phyloP scores from a whole-genome alignment of 176 grass and related monocot genomes.

The Carex parvula region DNA sequence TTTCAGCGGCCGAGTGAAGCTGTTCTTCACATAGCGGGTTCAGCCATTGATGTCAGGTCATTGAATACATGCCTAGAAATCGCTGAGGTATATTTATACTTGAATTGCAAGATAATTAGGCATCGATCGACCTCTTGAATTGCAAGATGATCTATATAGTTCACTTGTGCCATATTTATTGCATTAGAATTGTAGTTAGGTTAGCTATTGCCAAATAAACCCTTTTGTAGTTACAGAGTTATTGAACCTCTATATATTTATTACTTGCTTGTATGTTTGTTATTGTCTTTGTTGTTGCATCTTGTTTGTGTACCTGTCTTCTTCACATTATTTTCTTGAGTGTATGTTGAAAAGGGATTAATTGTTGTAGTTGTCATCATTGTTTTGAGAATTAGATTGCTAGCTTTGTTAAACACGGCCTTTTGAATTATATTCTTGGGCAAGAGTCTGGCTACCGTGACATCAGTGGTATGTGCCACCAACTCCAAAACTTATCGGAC shows the following conservation, averaged over 20 bases:
- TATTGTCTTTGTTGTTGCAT: neutral
- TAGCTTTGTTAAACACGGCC: neutral
- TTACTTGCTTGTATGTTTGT: neutral
- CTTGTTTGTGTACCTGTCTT: neutral
- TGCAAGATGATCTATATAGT: neutral
- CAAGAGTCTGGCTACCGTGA: neutral
- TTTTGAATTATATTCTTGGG: conserved; percentile 19
- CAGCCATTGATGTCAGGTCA: conserved; percentile 79
- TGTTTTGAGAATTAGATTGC: neutral
- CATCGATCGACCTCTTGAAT: neutral
- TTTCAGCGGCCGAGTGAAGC: conserved; percentile 94
- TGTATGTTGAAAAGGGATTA: neutral
- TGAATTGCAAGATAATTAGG: neutral
- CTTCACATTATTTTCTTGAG: neutral
- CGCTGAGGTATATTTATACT: conserved; percentile 58
- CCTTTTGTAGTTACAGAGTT: neutral
- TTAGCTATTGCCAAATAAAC: neutral
- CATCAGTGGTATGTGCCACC: too few species aligned
- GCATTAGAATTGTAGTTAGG: neutral
- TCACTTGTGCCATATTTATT: neutral
- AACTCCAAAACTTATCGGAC: too few species aligned
- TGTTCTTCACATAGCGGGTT: conserved; percentile 91
- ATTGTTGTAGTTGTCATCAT: neutral
- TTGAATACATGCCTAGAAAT: conserved; percentile 76
- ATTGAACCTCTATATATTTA: neutral